Conservation (phyloP, 1,139 yeast genomes). For the Arxiozyma bovina region DNA sequence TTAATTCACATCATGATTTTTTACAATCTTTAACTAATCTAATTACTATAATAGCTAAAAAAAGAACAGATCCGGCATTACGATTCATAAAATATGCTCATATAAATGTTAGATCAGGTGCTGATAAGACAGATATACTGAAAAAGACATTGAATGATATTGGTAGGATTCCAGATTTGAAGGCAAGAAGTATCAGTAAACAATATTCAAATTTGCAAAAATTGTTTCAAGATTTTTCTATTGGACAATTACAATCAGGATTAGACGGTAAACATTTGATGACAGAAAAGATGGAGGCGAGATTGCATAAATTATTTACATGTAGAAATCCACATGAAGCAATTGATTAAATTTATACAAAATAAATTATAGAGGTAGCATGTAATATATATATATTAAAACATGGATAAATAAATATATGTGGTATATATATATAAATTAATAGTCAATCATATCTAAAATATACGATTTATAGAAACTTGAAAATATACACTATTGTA, state of each 20-base stretch:
- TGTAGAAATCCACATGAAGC: slow-evolving; percentile 45
- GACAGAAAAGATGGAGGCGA: slow-evolving; percentile 37
- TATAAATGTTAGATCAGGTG: slow-evolving; percentile 47
- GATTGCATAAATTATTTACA: slow-evolving; percentile 41
- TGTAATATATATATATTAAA: background rate
- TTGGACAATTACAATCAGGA: slow-evolving; percentile 23
- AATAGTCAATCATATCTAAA: background rate
- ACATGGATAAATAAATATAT: background rate
- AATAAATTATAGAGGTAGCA: background rate
- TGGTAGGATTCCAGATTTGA: slow-evolving; percentile 43
- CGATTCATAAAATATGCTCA: slow-evolving; percentile 48
- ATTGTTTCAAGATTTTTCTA: slow-evolving; percentile 32
- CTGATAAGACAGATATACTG: slow-evolving; percentile 39
- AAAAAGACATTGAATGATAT: slow-evolving; percentile 46
- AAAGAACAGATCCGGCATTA: slow-evolving; percentile 47
- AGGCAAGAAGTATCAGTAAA: slow-evolving; percentile 30
- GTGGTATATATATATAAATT: no score
- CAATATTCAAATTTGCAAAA: slow-evolving; percentile 36
- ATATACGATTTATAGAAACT: background rate
- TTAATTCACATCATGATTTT: slow-evolving; percentile 37
- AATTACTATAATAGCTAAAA: slow-evolving; percentile 46
- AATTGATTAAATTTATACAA: slow-evolving; percentile 10
- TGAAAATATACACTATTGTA: background rate
- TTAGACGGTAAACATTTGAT: slow-evolving; percentile 34
- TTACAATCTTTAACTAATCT: slow-evolving; percentile 47